Base-by-base conservation (phyloP, 768 basidiomycete species). In the Leccinum truebloodii region DNA sequence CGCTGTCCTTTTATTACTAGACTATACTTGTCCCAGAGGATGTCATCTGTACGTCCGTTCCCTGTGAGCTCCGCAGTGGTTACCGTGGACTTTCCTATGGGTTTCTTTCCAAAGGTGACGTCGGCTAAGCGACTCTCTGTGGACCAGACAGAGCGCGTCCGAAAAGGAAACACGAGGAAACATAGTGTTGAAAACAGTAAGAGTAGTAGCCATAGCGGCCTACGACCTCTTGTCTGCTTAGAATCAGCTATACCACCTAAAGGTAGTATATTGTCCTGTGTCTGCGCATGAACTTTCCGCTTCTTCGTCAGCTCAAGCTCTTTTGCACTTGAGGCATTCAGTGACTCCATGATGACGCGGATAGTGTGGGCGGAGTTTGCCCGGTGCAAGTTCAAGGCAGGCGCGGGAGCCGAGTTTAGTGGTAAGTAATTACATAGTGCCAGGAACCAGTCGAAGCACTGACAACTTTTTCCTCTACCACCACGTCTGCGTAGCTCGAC, bases 21-120 rank as follows among this genome's bases (percentile, higher is more conserved):
- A 68, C 87, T 90, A 70, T 88, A 89, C 64, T 85, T 86, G 71
- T 92, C 90, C 83, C 82, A 84, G 59, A 77, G 66, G 26, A 81
- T 77, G 28, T 76, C 74, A 12, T 73, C 69, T 14, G 78, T 79
- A 46, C 69, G 73, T 54, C 73, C 73, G 50, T 76, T 74, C 7
- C 75, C 70, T 8, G 54, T 63, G 24, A 74, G 52, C 20, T 51
- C 54, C 6, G 54, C 35, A 16, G 59, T 41, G 12, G 62, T 35
- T 28, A 26, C 32, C 3, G 51, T 37, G 34, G 58, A 52, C 13
- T 58, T 54, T 44, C 59, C 63, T 50, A 44, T 3, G 5, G 16
- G 22, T 58, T 32, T 57, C 18, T 34, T 39, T 54, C 34, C 35
- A 12, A 50, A 49, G 16, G n/a, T 52, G 52, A 35, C 2, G 44